Conservation (phyloP, 1,139 yeast species). For the Kurtzmaniella natalensis region DNA sequence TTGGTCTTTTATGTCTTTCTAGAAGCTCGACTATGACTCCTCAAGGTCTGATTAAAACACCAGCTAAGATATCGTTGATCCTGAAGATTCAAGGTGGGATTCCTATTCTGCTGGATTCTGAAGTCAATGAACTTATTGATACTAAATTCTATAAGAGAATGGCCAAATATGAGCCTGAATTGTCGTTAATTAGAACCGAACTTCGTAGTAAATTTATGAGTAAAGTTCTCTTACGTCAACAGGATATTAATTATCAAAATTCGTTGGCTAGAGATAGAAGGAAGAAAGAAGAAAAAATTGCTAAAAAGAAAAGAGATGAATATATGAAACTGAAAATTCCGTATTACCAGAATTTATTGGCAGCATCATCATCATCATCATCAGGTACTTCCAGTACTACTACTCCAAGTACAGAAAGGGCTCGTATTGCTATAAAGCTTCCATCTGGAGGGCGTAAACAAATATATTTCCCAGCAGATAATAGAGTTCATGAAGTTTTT, state of each 20-base stretch:
- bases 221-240: constrained; percentile 63
- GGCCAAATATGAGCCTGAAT: constrained; percentile 57
- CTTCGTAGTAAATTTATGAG: constrained; percentile 57
- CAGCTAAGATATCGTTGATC: constrained; percentile 57
- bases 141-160: constrained; percentile 40
- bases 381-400: constrained; percentile 3
- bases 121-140: constrained; percentile 21
- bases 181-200: constrained; percentile 56
- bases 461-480: constrained; percentile 42
- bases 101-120: constrained; percentile 27
- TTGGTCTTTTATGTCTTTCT: constrained; percentile 64
- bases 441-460: constrained; percentile 48
- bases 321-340: constrained; percentile 45
- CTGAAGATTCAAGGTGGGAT: constrained; percentile 65
- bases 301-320: constrained; percentile 18
- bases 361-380: constrained; percentile 22
- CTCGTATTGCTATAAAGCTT: constrained; percentile 59
- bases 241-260: constrained; percentile 72
- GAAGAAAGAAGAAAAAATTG: constrained; percentile 26
- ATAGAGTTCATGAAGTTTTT: constrained; percentile 52
- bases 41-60: constrained; percentile 49
- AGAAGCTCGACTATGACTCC: constrained; percentile 53
- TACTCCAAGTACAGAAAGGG: constrained; percentile 14
- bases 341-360: constrained; percentile 34
- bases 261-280: constrained; percentile 57